Evolutionary conservation across 495 filamentous ascomycete genomes (phyloP), one percentile per base, ranked within the genome.

Genomic region (Lophiotrema nucula): DNA sequence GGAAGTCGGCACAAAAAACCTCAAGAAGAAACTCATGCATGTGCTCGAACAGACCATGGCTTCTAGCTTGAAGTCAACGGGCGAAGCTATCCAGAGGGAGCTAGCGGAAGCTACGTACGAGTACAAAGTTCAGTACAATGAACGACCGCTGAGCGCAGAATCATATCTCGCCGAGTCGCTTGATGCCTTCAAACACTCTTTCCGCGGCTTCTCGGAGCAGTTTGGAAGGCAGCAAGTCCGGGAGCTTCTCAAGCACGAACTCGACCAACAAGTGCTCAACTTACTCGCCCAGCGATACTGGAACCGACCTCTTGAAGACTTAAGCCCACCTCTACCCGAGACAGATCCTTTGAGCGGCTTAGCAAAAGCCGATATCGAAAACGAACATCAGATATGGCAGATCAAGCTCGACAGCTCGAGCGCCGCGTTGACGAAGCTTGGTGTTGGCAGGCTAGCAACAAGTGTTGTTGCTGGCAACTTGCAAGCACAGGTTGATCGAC

Each of bases 81-180:
- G 86, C 56, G 91, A 96, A 67, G 88, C 90, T 18, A 96, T 99
- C 60, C 88, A 85, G 56, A 90, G 95, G 65, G 93, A 99, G 70
- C 82, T 99, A 0, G 92, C 97, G 69, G 95, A 99, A 72, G 90
- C 93, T 4, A 92, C 90, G 0, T 99, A 99, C 66, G 93, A 99
- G 66, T 97, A 96, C 81, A 99, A 97, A 69, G 95, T 99, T 18
- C 95, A 99, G 71, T 99, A 99, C 74, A 99, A 97, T 67, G 95
- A 99, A 68, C 83, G 93, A 22, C 88, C 92, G 18, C 76, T 99
- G 42, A 93, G 89, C 58, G 95, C 93, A 0, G 95, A 97, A 70
- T 92, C 92, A 12, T 97, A 99, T 64, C 79, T 99, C 13, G 95
- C 93, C 2, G 93, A 96, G 62, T 92, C 86, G 64, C 78, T 99